A percentile compares a stretch with the other conserved stretches of the same genome.
phyloP scores from a whole-genome alignment of 352 stramenopile genomes.

The Elongisporangium prolatum region DNA sequence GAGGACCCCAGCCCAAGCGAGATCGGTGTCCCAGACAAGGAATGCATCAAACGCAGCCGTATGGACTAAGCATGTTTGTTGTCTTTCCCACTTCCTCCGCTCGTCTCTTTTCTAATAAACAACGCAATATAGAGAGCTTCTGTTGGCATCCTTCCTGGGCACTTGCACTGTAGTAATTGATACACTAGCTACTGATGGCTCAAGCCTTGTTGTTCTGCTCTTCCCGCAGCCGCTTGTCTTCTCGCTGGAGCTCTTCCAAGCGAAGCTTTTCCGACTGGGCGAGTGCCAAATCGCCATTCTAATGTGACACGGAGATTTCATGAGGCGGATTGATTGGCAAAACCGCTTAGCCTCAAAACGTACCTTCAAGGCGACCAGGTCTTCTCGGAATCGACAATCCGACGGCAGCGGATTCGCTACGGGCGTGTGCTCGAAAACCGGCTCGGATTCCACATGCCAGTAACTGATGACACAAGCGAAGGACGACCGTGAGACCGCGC shows the following conservation, averaged over 20 bases:
- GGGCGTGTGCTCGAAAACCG: slow-evolving; percentile 46
- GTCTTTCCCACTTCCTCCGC: too few relatives aligned
- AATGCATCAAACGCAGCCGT: too few relatives aligned
- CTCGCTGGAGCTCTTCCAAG: slow-evolving; percentile 63
- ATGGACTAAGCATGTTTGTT: too few relatives aligned
- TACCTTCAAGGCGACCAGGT: slow-evolving; percentile 56
- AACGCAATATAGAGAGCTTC: too few relatives aligned
- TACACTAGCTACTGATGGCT: neutral
- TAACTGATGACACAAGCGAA: slow-evolving; percentile 22
- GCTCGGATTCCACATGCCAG: slow-evolving; percentile 70
- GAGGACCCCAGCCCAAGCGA: neutral
- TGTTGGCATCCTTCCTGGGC: too few relatives aligned
- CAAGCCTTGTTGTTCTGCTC: slow-evolving; percentile 1
- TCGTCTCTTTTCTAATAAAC: too few relatives aligned
- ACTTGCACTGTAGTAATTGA: neutral
- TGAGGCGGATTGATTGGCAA: too few relatives aligned
- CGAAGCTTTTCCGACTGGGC: slow-evolving; percentile 65
- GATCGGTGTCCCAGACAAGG: too few relatives aligned
- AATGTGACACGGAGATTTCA: too few relatives aligned
- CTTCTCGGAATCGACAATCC: slow-evolving; percentile 59
- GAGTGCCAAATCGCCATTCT: slow-evolving; percentile 46
- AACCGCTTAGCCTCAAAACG: too few relatives aligned
- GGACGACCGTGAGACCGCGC: neutral
- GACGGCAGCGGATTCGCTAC: slow-evolving; percentile 41
- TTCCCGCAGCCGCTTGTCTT: slow-evolving; percentile 40